Conservation (phyloP, 2,329 filamentous ascomycete genomes). For the Xylariomycetidae sp. region DNA sequence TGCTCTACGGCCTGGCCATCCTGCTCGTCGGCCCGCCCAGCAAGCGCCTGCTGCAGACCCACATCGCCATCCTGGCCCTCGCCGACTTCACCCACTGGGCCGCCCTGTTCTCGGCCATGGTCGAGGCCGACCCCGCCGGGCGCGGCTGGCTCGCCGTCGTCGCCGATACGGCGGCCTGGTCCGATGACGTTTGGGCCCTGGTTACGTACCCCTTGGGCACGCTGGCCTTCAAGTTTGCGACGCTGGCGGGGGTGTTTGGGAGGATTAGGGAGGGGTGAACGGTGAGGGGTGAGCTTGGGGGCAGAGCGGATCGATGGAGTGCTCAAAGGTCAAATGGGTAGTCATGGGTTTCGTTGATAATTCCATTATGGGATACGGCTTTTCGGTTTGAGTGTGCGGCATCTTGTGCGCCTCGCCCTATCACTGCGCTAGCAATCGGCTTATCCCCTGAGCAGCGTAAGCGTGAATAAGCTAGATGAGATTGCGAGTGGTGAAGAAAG, state of each 20-base stretch:
- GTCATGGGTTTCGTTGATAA: too few species aligned
- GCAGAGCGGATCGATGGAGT: too few species aligned
- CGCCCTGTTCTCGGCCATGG: conserved; percentile 15
- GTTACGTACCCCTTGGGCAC: conserved; percentile 11
- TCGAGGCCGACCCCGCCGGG: conserved; percentile 6
- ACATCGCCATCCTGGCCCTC: conserved; percentile 15
- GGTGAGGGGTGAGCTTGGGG: conserved; percentile 2
- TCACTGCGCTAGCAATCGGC: too few species aligned
- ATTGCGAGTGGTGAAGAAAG: too few species aligned
- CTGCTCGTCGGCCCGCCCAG: conserved; percentile 17
- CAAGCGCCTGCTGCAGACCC: conserved; percentile 12
- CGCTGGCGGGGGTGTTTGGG: conserved; percentile 15
- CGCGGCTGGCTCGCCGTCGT: conserved; percentile 15
- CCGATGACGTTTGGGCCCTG: conserved; percentile 9
- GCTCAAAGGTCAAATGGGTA: too few species aligned
- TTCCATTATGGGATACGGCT: too few species aligned
- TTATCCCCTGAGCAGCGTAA: too few species aligned
- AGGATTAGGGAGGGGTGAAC: too few species aligned
- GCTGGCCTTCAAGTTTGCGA: conserved; percentile 15
- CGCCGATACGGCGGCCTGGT: conserved; percentile 11
- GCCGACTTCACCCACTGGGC: conserved; percentile 21
- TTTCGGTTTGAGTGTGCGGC: too few species aligned
- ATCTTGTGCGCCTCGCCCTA: too few species aligned
- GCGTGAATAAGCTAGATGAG: too few species aligned
- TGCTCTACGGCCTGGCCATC: conserved; percentile 19